Conservation (phyloP, 2,329 filamentous ascomycete species). For the Colletotrichum shisoi region DNA sequence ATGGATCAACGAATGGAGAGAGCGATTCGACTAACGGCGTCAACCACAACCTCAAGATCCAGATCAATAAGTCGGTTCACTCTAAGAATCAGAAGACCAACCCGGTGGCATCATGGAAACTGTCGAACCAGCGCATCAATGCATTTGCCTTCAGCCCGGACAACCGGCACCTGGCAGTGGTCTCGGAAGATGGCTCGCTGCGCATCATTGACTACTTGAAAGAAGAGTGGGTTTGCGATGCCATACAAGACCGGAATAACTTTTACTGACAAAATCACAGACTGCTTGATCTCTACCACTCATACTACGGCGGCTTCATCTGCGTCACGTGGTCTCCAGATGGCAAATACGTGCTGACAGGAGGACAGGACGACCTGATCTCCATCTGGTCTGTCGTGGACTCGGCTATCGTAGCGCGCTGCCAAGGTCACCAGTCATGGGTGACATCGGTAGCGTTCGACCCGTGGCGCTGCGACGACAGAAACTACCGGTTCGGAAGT, state of each 20-base stretch:
- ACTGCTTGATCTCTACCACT: conserved; percentile 84
- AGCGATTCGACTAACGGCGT: conserved; percentile 46
- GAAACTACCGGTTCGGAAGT: conserved; percentile 93
- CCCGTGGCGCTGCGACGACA: conserved; percentile 94
- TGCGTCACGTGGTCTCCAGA: conserved; percentile 98
- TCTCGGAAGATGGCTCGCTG: conserved; percentile 89
- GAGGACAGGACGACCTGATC: conserved; percentile 93
- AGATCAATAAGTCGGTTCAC: conserved; percentile 88
- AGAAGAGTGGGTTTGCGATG: conserved; percentile 72
- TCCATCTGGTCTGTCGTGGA: conserved; percentile 94
- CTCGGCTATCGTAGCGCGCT: conserved; percentile 83
- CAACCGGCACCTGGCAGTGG: conserved; percentile 83
- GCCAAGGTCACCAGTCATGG: conserved; percentile 95
- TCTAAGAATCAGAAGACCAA: conserved; percentile 94
- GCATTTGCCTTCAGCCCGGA: conserved; percentile 93
- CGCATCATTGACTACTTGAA: conserved; percentile 90
- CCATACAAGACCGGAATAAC: background rate
- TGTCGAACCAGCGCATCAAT: conserved; percentile 90
- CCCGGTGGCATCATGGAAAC: conserved; percentile 89
- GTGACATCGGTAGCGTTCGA: conserved; percentile 94
- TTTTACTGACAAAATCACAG: conserved; percentile 53
- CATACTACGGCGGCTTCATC: conserved; percentile 91
- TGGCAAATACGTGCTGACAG: conserved; percentile 92
- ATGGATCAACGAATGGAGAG: conserved; percentile 48
- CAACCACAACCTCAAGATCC: conserved; percentile 62